Conservation (phyloP, 257 asterid species). For the Anisodus tanguticus region DNA sequence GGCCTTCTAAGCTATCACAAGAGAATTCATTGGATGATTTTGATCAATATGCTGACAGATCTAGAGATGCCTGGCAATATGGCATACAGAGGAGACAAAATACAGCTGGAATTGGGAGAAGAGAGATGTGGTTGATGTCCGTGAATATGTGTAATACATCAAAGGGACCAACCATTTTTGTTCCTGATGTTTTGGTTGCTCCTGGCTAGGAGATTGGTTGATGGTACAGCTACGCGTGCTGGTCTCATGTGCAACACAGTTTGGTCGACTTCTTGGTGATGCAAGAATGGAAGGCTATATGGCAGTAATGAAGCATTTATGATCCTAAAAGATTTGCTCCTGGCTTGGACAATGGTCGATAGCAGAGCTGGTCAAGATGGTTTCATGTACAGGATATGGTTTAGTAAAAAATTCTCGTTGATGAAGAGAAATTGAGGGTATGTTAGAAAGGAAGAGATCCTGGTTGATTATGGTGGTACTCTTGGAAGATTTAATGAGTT, state of each 20-base stretch:
- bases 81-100: constrained; percentile 58
- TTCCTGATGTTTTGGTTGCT: constrained; percentile 34
- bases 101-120: constrained; percentile 55
- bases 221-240: background rate
- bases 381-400: background rate
- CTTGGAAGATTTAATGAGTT: background rate
- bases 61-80: constrained; percentile 76
- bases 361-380: background rate
- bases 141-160: constrained; percentile 23
- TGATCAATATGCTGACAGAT: constrained; percentile 68
- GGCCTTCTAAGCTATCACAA: constrained; percentile 58
- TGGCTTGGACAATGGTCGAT: background rate
- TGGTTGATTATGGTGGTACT: background rate
- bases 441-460: background rate
- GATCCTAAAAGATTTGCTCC: background rate
- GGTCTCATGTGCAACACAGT: background rate
- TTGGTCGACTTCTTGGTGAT: background rate
- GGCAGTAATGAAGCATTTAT: constrained; percentile 5
- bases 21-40: constrained; percentile 66
- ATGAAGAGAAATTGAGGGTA: background rate
- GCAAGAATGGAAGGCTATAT: background rate
- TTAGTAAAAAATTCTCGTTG: background rate
- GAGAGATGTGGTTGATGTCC: constrained; percentile 51
- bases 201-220: constrained; percentile 22
- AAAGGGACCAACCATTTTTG: constrained; percentile 27